A percentile compares a stretch with the other conserved stretches of the same genome.
phyloP scores from a whole-genome alignment of 208 protist genomes.

The Phytomonas sp. region DNA sequence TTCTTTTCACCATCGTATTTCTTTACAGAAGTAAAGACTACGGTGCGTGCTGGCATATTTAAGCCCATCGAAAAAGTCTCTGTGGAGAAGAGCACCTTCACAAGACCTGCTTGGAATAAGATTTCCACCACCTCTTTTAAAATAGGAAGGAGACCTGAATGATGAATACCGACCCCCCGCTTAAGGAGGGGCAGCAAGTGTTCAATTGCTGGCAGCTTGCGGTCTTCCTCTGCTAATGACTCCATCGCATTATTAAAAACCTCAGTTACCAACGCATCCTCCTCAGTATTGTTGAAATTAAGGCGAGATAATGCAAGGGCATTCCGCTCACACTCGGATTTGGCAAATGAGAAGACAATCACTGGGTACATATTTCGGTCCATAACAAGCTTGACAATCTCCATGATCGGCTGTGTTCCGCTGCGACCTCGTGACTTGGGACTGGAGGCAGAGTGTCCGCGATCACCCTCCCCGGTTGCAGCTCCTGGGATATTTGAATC shows the following conservation, averaged over 20 bases:
- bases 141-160: conserved; percentile 99
- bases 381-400: conserved; percentile 97
- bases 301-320: conserved; percentile 91
- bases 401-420: conserved; percentile 69
- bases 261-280: conserved; percentile 90
- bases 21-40: conserved; percentile 97
- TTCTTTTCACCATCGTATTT: conserved; percentile 98
- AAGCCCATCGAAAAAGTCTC: conserved; percentile 99
- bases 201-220: conserved; percentile 89
- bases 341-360: conserved; percentile 99
- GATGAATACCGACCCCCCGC: conserved; percentile 99
- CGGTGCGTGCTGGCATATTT: conserved; percentile 99
- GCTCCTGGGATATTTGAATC: conserved; percentile 16
- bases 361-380: conserved; percentile 95
- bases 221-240: conserved; percentile 91
- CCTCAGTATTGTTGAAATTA: conserved; percentile 93
- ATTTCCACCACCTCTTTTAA: conserved; percentile 99
- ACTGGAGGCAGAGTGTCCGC: conserved; percentile 15
- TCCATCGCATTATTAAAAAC: conserved; percentile 96
- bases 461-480: conserved; percentile 15
- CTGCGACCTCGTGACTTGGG: conserved; percentile 15
- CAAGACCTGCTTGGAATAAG: conserved; percentile 98
- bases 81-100: conserved; percentile 99
- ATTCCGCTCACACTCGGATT: conserved; percentile 96
- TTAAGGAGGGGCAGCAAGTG: conserved; percentile 94